These are phyloP conservation scores for Exutisphaerella laricina DNA, from an alignment of 2,329 filamentous ascomycete species.

Conservation along the genomic window DNA sequence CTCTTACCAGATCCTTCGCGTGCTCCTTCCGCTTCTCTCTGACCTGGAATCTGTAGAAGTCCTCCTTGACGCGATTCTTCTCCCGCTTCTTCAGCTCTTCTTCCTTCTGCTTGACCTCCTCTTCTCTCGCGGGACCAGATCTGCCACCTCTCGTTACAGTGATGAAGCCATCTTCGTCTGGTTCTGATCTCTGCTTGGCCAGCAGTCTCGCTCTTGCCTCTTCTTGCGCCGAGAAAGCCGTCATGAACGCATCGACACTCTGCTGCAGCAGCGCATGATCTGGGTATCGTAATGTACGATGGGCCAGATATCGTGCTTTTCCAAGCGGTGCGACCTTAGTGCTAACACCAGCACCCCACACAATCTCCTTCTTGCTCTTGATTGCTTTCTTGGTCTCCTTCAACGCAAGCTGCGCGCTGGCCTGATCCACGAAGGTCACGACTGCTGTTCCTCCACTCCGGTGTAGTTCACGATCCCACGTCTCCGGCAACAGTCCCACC, in stretches of 20 bases:
- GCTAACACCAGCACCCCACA: conserved; percentile 62
- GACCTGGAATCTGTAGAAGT: conserved; percentile 82
- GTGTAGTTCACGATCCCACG: conserved; percentile 67
- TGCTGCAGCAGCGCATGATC: conserved; percentile 60
- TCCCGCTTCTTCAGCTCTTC: conserved; percentile 58
- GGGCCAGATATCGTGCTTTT: conserved; percentile 48
- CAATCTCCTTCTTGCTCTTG: conserved; percentile 53
- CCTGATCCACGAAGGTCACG: conserved; percentile 75
- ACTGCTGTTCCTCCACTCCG: conserved; percentile 73
- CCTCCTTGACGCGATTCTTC: conserved; percentile 58
- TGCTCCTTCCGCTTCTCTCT: conserved; percentile 72
- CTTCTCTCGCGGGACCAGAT: conserved; percentile 64
- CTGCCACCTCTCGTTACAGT: conserved; percentile 78
- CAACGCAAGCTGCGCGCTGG: conserved; percentile 68
- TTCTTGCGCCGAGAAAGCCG: conserved; percentile 63
- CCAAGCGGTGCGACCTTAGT: conserved; percentile 56
- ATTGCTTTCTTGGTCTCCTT: conserved; percentile 64
- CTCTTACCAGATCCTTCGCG: conserved; percentile 61
- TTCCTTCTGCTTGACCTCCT: conserved; percentile 52
- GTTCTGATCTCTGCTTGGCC: conserved; percentile 64
- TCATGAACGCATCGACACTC: conserved; percentile 80
- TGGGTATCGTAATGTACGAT: conserved; percentile 68
- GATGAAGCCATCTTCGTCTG: conserved; percentile 92
- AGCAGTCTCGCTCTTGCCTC: conserved; percentile 58
- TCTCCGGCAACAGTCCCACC: conserved; percentile 52